Evolutionary conservation across 768 basidiomycete genomes (phyloP), one percentile per base, ranked within the genome.

Genomic region (Boletus sp.): DNA sequence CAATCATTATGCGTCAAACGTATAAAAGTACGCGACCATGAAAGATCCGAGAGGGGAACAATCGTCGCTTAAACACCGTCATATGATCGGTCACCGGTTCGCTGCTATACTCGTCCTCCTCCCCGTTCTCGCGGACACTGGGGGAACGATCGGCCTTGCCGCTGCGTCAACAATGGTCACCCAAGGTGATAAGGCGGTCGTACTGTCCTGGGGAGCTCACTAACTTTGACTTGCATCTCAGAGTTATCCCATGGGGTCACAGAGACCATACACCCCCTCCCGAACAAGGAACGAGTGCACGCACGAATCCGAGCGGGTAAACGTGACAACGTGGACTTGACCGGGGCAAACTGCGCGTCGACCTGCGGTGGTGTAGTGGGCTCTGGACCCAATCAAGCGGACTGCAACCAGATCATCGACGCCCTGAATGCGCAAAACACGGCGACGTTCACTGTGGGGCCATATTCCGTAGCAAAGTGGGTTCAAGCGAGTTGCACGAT

Each of bases 321-420:
- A 46, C 42, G 47, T 6, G 32, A 20, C 14, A 14, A 29, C 14
- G 10, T 58, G 15, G 6, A 47, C 42, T 20, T 59, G 48, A 59
- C 37, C 1, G 37, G 57, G 18, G 48, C n/a, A 28, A 46, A 24
- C 24, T 50, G 56, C 24, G 48, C 57, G 12, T 35, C 37, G 28
- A 45, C 37, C 3, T 55, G 56, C 24, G 32, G 9, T 14, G 56
- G 56, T 2, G 29, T 48, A 7, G 47, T 56, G n/a, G 44, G 44
- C 5, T 41, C 47, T 17, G 51, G 58, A 7, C 58, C 44, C 7
- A 60, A 50, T 55, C 52, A 55, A 32, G 52, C 9, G n/a, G 58
- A 60, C 42, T 54, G 52, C 5, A 50, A 46, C 28, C 50, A 54
- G 41, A 45, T 46, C 6, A 49, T 60, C 8, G 37, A 56, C 35